Base-by-base conservation (phyloP, 2,329 filamentous ascomycete genomes). In the Colletotrichum filicis region DNA sequence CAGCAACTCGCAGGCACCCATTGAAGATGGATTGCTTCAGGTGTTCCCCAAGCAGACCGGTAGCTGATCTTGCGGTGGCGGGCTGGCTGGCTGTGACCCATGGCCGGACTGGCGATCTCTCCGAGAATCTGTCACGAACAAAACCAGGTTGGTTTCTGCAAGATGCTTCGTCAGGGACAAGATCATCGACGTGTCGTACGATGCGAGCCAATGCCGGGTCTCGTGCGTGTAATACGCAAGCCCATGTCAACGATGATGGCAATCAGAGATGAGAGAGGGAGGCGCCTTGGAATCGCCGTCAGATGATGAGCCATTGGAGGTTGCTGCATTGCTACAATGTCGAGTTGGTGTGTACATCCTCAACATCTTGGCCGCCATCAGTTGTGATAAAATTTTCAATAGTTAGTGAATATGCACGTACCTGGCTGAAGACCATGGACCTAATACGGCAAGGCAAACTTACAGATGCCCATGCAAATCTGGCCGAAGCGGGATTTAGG, bases 371-470 rank as follows among this genome's bases (percentile, higher is more conserved):
- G 69, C 56, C 66, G 24, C 49, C 49, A 66, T 71, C 61, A 65
- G 24, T 70, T 71, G 35, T 71, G 71, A 73, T 68, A 62, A 56
- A 73, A 71, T 37, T 46, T 28, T 24, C 32, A 57, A 42, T 70
- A 24, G 37, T 49, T 65, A 24, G 37, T 49, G 55, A 66, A 60
- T 46, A 64, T 35, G 53, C 61, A 73, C 46, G 61, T 71, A 73
- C 66, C 60, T 70, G 71, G 71, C 57, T 73, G 67, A 73, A 71
- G 71, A 73, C 65, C 49, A 60, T 37, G 60, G 60, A 65, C 71
- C 71, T 57, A 61, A 56, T 70, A 70, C 30, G 8, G 60, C 46
- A 65, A 63, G 58, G 58, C n/a, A 37, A 32, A 28, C 66, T 71
- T 16, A 24, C 37, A 61, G 32, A 65, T 32, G 32, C 32, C 35